These are phyloP conservation scores for Fusarium subtropicale DNA, from an alignment of 2,329 filamentous ascomycete genomes.

Conservation along the genomic window DNA sequence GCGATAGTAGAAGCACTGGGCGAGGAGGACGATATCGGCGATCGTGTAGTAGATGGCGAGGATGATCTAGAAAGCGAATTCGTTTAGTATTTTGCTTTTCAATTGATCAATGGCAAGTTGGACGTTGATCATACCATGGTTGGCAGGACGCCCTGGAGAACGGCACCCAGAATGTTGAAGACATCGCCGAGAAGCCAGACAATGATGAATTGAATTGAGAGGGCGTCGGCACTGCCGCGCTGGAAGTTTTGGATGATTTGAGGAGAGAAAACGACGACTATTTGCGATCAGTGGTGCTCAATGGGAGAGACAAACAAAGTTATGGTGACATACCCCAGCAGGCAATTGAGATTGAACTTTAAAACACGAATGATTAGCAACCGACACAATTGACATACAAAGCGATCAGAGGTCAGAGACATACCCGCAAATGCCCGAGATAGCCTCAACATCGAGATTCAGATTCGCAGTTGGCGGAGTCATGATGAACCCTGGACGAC, in stretches of 20 bases:
- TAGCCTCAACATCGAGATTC: constrained; percentile 86
- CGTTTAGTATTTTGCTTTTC: constrained; percentile 22
- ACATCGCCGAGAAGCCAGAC: constrained; percentile 95
- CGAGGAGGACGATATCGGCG: constrained; percentile 87
- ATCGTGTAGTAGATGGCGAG: constrained; percentile 95
- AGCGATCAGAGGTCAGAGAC: constrained; percentile 55
- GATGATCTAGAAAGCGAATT: constrained; percentile 68
- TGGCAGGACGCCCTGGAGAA: constrained; percentile 89
- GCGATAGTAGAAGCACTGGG: constrained; percentile 95
- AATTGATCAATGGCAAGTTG: background rate
- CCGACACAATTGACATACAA: background rate
- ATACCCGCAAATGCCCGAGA: constrained; percentile 91
- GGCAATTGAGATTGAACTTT: constrained; percentile 91
- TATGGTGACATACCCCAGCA: constrained; percentile 73
- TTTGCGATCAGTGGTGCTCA: constrained; percentile 30
- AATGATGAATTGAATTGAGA: constrained; percentile 91
- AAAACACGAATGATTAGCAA: constrained; percentile 24
- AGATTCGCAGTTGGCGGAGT: constrained; percentile 66
- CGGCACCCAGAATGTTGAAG: constrained; percentile 94
- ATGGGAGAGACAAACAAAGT: background rate
- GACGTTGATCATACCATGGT: constrained; percentile 75
- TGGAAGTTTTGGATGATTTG: constrained; percentile 97
- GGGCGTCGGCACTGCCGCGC: constrained; percentile 83
- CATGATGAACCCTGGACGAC: constrained; percentile 54
- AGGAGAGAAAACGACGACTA: constrained; percentile 93